Base-by-base conservation (phyloP, 2,329 filamentous ascomycete genomes). In the Phialophora chinensis region DNA sequence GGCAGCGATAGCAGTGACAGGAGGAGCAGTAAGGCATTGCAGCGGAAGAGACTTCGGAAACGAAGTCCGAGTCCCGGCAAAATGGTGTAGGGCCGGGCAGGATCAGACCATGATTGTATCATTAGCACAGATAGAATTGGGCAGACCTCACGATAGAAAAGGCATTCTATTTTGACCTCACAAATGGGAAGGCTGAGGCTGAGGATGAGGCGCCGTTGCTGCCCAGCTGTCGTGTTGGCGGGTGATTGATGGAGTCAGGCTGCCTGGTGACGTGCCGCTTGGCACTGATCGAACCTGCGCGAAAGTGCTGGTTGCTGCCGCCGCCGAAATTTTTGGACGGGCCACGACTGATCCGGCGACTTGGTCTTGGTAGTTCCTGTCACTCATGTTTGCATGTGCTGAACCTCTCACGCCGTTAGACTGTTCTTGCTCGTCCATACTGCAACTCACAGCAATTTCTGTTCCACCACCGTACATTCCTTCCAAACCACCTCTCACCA, bases 51-150 rank as follows among this genome's bases (percentile, higher is more conserved):
- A 25, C 44, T 60, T 42, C 67, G 47, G 27, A 67, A 59, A 56
- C 60, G 67, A 63, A 63, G 65, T 38, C 55, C 17, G 23, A 65
- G 60, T 29, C 54, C 62, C 10, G 57, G 55, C 27, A 64, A 53
- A 29, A 65, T 69, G 63, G 66, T 66, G 27, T 66, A 63, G 44
- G 17, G 6, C 42, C 47, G 25, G 25, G 17, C 44, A 7, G 42
- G 47, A 17, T 23, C n/a, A 27, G 17, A 44, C 20, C 20, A 25
- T 31, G 20, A 25, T 14, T 35, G 42, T 60, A 50, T 60, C 60
- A 59, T 52, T 42, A 64, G 44, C 56, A 54, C 23, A 4, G 14
- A 50, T 47, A 55, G 55, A 57, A 23, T 17, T n/a, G 27, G 31
- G 8, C 29, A 31, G 29, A 33, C 31, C 3, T 55, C 11, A 12